phyloP scores from a whole-genome alignment of 1,284 basidiomycete species.

The Ustilago cynodontis region DNA sequence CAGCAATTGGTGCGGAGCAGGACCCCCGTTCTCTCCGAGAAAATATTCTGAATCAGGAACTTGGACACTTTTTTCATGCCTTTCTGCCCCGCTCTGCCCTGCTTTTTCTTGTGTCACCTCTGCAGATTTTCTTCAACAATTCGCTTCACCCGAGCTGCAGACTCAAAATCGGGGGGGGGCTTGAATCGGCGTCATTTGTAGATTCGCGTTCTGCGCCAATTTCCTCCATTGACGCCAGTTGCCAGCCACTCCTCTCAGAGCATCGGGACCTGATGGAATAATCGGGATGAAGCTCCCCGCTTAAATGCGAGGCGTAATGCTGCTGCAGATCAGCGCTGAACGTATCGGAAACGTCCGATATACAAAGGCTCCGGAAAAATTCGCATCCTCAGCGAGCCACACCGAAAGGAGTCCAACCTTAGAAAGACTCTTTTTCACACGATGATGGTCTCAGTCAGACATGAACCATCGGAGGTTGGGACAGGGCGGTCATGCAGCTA shows the following conservation, averaged over 20 bases:
- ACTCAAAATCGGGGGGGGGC: background rate
- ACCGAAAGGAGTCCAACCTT: background rate
- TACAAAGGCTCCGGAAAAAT: background rate
- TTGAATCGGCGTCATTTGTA: background rate
- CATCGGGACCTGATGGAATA: no score
- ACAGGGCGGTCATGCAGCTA: no score
- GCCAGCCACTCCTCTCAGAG: no score
- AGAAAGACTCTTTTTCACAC: background rate
- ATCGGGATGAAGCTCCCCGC: no score
- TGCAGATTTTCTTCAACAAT: background rate
- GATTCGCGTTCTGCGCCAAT: no score
- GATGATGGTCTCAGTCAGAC: background rate
- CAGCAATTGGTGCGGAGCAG: background rate
- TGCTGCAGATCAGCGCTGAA: no score
- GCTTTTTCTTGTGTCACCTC: background rate
- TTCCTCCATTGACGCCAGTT: no score
- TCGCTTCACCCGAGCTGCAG: conserved; percentile 4
- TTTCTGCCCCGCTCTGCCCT: background rate
- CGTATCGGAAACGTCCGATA: no score
- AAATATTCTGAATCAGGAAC: conserved; percentile 13
- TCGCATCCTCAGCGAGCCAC: background rate
- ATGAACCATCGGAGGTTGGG: background rate
- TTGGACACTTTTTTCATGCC: background rate
- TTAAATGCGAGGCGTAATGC: no score
- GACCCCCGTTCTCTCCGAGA: background rate